Base-by-base conservation (phyloP, 768 basidiomycete species). In the Lactifluus rugatus region DNA sequence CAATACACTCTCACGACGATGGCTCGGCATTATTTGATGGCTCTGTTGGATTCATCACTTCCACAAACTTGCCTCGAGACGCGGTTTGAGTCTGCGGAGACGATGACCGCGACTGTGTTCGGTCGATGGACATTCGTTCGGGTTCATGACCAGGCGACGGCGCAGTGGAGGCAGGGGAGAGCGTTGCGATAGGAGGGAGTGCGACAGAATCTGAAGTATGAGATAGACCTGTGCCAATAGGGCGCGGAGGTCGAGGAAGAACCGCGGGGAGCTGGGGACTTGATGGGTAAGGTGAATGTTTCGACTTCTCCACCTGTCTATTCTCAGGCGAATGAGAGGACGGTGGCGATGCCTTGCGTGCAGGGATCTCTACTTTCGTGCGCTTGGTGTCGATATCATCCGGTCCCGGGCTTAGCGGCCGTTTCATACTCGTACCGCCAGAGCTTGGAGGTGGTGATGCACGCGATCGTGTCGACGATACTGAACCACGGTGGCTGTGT, bases 231-330 rank as follows among this genome's bases (percentile, higher is more conserved):
- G 72, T 66, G 16, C 86, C 87, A 50, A 87, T 77, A 11, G 87
- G 87, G 25, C 84, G 78, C 46, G 87, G 87, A 66, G 87, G 87
- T 25, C 85, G 84, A 42, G 87, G 87, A 32, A 89, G 75, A 7
- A 80, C 78, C 31, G 77, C 76, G 6, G 83, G 78, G 13, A 86
- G 71, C 25, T 81, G 69, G 0, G 87, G 82, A 64, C 77, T 76
- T 55, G 72, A 48, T 66, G 75, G 59, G 79, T 73, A 37, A 45
- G 66, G 67, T 5, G 65, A 26, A 28, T 60, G 62, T 49, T 60
- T 66, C 21, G 64, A 54, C 41, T 47, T 52, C 39, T 81, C 80
- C 9, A 60, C 26, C 52, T 79, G 81, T 31, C 84, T 81, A 13
- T 77, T 74, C 67, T 88, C 86, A 5, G 62, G 62, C n/a, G 62